These are phyloP conservation scores for Neonectria hederae DNA, from an alignment of 2,329 filamentous ascomycete genomes.

Conservation along the genomic window DNA sequence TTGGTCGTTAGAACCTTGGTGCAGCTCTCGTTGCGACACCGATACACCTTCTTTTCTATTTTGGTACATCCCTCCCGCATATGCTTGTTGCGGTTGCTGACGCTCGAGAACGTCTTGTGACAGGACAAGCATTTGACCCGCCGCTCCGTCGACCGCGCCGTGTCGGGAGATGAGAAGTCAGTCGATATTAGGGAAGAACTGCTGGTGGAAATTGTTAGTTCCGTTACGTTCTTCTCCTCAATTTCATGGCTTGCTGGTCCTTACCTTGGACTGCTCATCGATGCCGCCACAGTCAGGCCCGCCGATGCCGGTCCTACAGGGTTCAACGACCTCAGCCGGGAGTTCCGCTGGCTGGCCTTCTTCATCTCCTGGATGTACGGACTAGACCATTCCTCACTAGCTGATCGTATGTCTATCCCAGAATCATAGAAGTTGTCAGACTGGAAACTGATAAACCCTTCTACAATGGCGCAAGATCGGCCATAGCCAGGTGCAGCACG, in stretches of 20 bases:
- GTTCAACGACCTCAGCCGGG: conserved; percentile 9
- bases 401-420: conserved; percentile 30
- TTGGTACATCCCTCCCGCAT: conserved; percentile 42
- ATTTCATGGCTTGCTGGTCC: neutral
- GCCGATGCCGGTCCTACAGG: neutral
- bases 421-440: conserved; percentile 32
- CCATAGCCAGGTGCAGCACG: conserved; percentile 19
- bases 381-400: conserved; percentile 18
- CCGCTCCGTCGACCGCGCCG: conserved; percentile 15
- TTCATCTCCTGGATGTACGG: conserved; percentile 27
- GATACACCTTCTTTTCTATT: conserved; percentile 35
- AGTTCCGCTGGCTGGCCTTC: conserved; percentile 24
- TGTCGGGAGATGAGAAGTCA: conserved; percentile 19
- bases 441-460: conserved; percentile 33
- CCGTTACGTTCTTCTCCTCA: neutral
- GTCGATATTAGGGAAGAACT: conserved; percentile 23
- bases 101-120: conserved; percentile 43
- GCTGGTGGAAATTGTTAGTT: neutral
- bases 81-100: conserved; percentile 47
- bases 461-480: conserved; percentile 30
- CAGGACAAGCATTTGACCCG: conserved; percentile 37
- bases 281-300: neutral
- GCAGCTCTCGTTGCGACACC: conserved; percentile 41
- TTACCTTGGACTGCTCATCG: conserved; percentile 28
- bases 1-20: conserved; percentile 39